Evolutionary conservation across 2,329 filamentous ascomycete species (phyloP), one percentile per base, ranked within the genome.

Genomic region (Scytalidium sp.): DNA sequence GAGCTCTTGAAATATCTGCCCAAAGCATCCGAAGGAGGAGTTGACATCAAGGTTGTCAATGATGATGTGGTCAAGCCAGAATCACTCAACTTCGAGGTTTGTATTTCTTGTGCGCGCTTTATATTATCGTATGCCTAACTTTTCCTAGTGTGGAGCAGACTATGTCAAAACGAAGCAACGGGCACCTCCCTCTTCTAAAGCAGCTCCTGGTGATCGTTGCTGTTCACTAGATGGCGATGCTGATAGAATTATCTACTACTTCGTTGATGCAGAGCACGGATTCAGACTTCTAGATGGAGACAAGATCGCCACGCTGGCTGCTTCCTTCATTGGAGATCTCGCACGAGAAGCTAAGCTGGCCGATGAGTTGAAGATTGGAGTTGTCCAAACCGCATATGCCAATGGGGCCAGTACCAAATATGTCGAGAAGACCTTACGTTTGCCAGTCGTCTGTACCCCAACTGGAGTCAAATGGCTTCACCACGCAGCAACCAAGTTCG

Each of bases 401-500:
- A 99, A 99, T 69, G 94, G 94, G 45, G 88, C 93, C 20, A 93
- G 90, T 66, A 97, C 94, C 27, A 86, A 88, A 62, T 97, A 96
- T 70, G 88, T 99, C 48, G 83, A 90, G 66, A 88, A 94, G 67
- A 87, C 89, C 56, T 80, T 97, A 49, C 87, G 88, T 63, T 83
- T 99, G 40, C 92, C 92, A 44, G 90, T 96, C 19, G 85, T 95
- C 51, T 96, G 89, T 78, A 97, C 94, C 1, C 85, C 90, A 13
- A 99, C 94, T 1, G 94, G 94, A 58, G 94, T 99, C 54, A 99
- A 99, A 78, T 89, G 97, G 71, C 81, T 99, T 55, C 94, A 99
- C 72, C 94, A 97, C 65, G 94, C 90, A n/a, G 94, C 94, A 36
- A 85, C 89, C 63, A 89, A 92, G 58, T 96, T 95, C 61, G 94